Evolutionary conservation across 352 stramenopile genomes (phyloP).

Genomic region (Plasmopara viticola): DNA sequence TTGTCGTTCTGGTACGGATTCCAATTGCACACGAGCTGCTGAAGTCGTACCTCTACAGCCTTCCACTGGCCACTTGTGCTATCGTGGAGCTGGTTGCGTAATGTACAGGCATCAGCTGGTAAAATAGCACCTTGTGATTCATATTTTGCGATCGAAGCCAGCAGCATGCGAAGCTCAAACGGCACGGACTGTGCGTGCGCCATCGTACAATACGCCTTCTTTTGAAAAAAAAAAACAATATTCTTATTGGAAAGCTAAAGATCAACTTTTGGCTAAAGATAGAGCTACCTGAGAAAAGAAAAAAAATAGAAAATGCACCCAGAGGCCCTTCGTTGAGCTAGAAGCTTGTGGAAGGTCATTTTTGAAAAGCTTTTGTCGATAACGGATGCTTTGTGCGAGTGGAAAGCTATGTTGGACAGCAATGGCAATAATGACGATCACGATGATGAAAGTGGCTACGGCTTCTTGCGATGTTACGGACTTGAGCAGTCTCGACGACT

Average conservation of each 20-base stretch:
- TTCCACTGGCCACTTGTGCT: constrained; percentile 53
- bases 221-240: background rate
- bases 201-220: background rate
- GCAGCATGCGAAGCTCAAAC: constrained; percentile 26
- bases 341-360: constrained; percentile 3
- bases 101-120: constrained; percentile 49
- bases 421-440: constrained; percentile 1
- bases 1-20: constrained; percentile 69
- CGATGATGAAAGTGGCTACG: background rate
- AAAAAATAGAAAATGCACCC: no score
- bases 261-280: background rate
- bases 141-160: constrained; percentile 50
- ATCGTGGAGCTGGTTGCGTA: constrained; percentile 58
- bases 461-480: constrained; percentile 6
- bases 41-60: constrained; percentile 49
- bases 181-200: constrained; percentile 4
- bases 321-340: no score
- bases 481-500: constrained; percentile 4
- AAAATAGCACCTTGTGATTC: constrained; percentile 53
- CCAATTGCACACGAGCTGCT: constrained; percentile 55
- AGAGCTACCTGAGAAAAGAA: background rate
- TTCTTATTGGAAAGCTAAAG: background rate
- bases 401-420: constrained; percentile 12
- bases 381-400: constrained; percentile 2
- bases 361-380: constrained; percentile 9